A percentile compares a stretch with the other conserved stretches of the same genome.
Conservation (phyloP, 257 asterid genomes). For the Oldenlandia corymbosa region DNA sequence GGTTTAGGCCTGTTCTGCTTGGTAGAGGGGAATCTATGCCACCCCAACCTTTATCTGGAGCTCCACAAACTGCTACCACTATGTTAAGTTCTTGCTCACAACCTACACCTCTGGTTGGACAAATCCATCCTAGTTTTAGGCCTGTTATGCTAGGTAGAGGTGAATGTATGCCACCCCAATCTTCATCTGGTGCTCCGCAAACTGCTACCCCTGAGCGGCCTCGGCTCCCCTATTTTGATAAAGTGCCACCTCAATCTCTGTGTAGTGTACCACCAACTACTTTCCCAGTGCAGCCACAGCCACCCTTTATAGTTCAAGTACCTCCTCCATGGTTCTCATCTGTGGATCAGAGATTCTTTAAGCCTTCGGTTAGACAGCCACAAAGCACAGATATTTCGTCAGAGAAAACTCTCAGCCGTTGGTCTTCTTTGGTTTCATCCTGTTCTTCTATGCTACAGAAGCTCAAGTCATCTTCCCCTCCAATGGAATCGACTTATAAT, state of each 20-base stretch:
- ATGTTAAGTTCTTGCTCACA: neutral
- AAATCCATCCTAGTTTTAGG: slow-evolving; percentile 32
- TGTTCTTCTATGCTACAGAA: slow-evolving; percentile 9
- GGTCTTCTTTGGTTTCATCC: neutral
- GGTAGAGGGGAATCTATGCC: neutral
- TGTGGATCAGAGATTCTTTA: neutral
- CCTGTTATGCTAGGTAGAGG: neutral
- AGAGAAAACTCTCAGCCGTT: no score
- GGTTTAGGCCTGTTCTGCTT: no score
- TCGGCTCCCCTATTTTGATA: no score
- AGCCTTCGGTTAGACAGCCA: neutral
- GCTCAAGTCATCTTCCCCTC: slow-evolving; percentile 6
- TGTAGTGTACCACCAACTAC: no score
- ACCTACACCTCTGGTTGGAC: slow-evolving; percentile 1
- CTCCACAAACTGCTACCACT: neutral
- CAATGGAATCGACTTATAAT: neutral
- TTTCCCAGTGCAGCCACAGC: neutral
- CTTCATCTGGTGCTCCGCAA: neutral
- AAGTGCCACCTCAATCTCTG: no score
- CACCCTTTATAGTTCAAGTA: slow-evolving; percentile 11
- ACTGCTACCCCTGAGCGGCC: neutral
- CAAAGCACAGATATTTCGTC: neutral
- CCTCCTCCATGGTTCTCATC: neutral
- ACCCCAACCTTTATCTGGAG: slow-evolving; percentile 15
- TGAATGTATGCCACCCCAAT: slow-evolving; percentile 12